These are phyloP conservation scores for Diatrype stigma DNA, from an alignment of 2,329 filamentous ascomycete genomes.

Conservation along the genomic window DNA sequence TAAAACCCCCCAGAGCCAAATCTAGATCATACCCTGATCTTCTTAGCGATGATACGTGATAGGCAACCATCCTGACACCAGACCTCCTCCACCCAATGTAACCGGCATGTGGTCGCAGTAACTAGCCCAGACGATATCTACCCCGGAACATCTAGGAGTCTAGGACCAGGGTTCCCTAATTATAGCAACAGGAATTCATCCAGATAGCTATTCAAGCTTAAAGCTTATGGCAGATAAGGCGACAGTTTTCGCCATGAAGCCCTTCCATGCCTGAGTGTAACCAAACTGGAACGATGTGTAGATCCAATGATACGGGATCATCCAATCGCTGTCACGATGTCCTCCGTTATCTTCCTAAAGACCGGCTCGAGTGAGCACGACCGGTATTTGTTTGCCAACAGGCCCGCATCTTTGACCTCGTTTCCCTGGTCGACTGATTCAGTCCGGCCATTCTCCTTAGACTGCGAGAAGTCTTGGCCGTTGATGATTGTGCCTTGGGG, in stretches of 20 bases:
- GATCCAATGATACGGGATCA: slow-evolving; percentile 14
- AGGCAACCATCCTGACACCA: background rate
- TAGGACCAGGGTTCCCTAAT: background rate
- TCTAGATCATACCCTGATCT: background rate
- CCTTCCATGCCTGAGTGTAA: no score
- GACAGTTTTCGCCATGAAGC: background rate
- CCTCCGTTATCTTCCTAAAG: slow-evolving; percentile 60
- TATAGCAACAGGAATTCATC: background rate
- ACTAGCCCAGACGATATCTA: background rate
- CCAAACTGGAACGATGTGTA: background rate
- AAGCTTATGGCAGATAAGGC: background rate
- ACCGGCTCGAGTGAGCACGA: slow-evolving; percentile 66
- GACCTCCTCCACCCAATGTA: no score
- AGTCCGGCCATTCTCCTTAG: slow-evolving; percentile 23
- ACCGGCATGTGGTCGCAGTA: no score
- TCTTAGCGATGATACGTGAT: background rate
- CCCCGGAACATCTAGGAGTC: background rate
- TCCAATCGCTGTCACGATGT: slow-evolving; percentile 38
- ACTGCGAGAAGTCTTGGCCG: slow-evolving; percentile 48
- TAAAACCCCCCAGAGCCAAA: background rate
- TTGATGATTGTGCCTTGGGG: slow-evolving; percentile 62
- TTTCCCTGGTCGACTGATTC: slow-evolving; percentile 18
- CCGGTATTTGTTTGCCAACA: slow-evolving; percentile 68
- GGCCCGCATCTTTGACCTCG: slow-evolving; percentile 32
- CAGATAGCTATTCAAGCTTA: no score